These are phyloP conservation scores for Colletotrichum horii DNA, from an alignment of 2,329 filamentous ascomycete species.

Conservation along the genomic window DNA sequence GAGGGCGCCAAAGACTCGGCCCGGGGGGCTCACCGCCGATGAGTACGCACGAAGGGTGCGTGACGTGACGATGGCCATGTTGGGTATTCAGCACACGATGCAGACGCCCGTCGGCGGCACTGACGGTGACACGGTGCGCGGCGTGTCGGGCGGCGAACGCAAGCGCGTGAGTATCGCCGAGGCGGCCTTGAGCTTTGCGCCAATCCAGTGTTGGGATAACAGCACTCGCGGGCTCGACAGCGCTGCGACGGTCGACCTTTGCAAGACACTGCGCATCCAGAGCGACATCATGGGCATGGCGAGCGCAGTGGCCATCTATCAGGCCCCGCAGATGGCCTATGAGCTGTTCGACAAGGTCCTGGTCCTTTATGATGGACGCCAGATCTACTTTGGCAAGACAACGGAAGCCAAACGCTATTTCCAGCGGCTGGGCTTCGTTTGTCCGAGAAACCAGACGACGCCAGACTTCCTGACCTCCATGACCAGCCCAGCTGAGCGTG, in stretches of 20 bases:
- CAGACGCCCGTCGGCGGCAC: conserved; percentile 74
- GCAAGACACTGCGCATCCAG: conserved; percentile 62
- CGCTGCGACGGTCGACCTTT: conserved; percentile 70
- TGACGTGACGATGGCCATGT: conserved; percentile 74
- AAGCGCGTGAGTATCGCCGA: conserved; percentile 81
- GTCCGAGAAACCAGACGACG: conserved; percentile 60
- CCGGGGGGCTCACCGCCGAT: conserved; percentile 46
- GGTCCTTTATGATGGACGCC: conserved; percentile 70
- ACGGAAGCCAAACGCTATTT: conserved; percentile 30
- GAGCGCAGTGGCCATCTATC: conserved; percentile 68
- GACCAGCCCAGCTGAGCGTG: conserved; percentile 43
- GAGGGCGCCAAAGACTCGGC: conserved; percentile 51
- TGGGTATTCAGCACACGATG: conserved; percentile 73
- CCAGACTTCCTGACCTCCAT: conserved; percentile 72
- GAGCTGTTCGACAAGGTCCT: conserved; percentile 70
- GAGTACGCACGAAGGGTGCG: conserved; percentile 59
- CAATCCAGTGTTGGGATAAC: conserved; percentile 74
- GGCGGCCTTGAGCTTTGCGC: conserved; percentile 46
- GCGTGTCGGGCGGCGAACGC: conserved; percentile 67
- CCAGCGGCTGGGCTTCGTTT: conserved; percentile 59
- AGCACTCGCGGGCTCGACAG: conserved; percentile 69
- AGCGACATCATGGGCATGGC: conserved; percentile 64
- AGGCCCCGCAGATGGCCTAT: conserved; percentile 52
- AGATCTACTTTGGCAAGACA: conserved; percentile 53
- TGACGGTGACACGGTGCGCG: conserved; percentile 63